phyloP scores from a whole-genome alignment of 2,329 filamentous ascomycete genomes.

The Microcyclospora tardicrescens region DNA sequence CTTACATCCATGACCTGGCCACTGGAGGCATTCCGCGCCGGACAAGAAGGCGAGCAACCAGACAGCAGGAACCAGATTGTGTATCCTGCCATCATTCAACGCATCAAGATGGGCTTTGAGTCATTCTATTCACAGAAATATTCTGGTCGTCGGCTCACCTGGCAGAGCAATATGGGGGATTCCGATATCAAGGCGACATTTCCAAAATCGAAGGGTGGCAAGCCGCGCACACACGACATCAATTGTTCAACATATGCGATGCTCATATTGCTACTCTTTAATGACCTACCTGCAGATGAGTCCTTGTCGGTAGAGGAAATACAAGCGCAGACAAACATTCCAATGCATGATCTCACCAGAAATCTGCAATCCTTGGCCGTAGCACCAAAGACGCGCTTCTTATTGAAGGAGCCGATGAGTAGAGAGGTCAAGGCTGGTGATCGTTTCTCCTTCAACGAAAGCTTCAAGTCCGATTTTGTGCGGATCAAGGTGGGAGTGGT shows the following conservation, averaged over 20 bases:
- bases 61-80: conserved; percentile 41
- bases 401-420: conserved; percentile 66
- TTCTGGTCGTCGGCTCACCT: conserved; percentile 77
- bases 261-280: conserved; percentile 82
- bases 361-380: conserved; percentile 73
- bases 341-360: conserved; percentile 57
- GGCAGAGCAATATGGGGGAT: conserved; percentile 64
- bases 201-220: conserved; percentile 57
- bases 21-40: conserved; percentile 65
- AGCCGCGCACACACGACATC: conserved; percentile 69
- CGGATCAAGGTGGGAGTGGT: conserved; percentile 86
- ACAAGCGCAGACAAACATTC: conserved; percentile 67
- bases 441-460: conserved; percentile 67
- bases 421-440: conserved; percentile 68
- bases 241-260: conserved; percentile 89
- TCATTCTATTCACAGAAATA: conserved; percentile 79
- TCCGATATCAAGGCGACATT: conserved; percentile 77
- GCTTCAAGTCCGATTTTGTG: conserved; percentile 69
- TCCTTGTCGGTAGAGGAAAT: conserved; percentile 61
- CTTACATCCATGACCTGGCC: conserved; percentile 94
- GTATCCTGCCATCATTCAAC: conserved; percentile 62
- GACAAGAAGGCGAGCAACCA: conserved; percentile 36
- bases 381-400: conserved; percentile 66
- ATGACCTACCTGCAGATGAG: conserved; percentile 48
- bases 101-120: conserved; percentile 72